phyloP scores from a whole-genome alignment of 177 flowering plant genomes.

The Vitis hybrid region DNA sequence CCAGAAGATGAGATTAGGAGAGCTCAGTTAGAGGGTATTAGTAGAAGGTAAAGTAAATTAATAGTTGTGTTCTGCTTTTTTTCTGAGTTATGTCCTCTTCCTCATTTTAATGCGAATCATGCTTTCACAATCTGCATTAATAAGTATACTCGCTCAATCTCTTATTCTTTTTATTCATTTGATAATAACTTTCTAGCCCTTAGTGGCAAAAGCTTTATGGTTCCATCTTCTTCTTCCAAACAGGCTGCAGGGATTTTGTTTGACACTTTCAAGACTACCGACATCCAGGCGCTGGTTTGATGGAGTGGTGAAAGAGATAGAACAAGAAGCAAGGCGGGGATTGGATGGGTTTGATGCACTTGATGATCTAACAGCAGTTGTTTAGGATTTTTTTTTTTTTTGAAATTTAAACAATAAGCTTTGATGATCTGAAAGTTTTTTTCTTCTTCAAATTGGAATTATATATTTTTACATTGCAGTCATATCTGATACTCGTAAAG shows the following conservation, averaged over 20 bases:
- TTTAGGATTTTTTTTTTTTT: too few relatives aligned
- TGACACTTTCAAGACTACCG: slow-evolving; percentile 36
- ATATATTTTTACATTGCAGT: too few relatives aligned
- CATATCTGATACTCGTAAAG: too few relatives aligned
- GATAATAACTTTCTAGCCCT: background rate
- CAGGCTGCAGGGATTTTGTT: slow-evolving; percentile 39
- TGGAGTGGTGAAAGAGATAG: slow-evolving; percentile 23
- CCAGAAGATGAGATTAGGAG: slow-evolving; percentile 35
- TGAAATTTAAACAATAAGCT: too few relatives aligned
- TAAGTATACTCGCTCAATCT: background rate
- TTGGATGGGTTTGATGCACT: background rate
- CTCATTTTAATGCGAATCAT: background rate
- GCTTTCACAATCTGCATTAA: background rate
- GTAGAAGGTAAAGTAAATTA: slow-evolving; percentile 26
- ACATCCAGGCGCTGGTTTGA: slow-evolving; percentile 29
- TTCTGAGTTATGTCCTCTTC: background rate
- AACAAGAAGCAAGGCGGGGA: slow-evolving; percentile 9
- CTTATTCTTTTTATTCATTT: background rate
- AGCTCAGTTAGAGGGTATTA: slow-evolving; percentile 40
- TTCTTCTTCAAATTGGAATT: background rate
- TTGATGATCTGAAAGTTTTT: too few relatives aligned
- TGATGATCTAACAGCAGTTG: background rate
- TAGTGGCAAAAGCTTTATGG: background rate
- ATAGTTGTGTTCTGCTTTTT: too few relatives aligned
- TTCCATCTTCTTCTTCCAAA: background rate